Evolutionary conservation across 2,329 filamentous ascomycete species (phyloP), one percentile per base, ranked within the genome.

Genomic region (Diplodia corticola): DNA sequence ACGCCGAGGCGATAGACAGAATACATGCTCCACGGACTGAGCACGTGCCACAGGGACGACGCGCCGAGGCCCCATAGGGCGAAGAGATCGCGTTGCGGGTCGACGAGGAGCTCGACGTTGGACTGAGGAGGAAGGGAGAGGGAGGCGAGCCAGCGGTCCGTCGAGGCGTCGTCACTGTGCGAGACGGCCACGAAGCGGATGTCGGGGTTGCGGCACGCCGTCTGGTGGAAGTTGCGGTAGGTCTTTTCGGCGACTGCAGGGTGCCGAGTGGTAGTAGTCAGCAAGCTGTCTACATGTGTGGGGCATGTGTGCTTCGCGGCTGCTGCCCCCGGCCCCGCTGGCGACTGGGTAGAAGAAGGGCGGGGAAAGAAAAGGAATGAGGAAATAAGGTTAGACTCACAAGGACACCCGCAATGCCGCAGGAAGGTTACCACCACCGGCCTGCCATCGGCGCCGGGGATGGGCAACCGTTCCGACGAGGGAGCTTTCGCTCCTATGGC

Each of bases 351-450:
- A n/a, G n/a, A n/a, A 15, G 22, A 5, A 20, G 26, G 20, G 44
- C 10, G 30, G 17, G 30, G 24, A 4, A 10, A 13, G 26, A 28
- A 28, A 3, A 6, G 46, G 53, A 26, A 9, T n/a, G n/a, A n/a
- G 9, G 7, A 35, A 13, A 13, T 10, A 35, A 10, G 53, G 30
- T 22, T 20, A 22, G 10, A 76, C 83, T 73, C 83, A 90, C 89
- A 91, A 12, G 89, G 89, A 78, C 89, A 91, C 37, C 89, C 90
- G 74, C 89, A 92, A 74, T 92, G 89, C 37, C 90, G 82, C 5
- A 92, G 81, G 72, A 92, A 92, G 17, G 86, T 83, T 22, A 92
- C 77, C 1, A 92, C 74, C 0, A 84, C 85, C 0, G 87, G 86
- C 70, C 85, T 86, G 26, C 75, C 76, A 70, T 80, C 71, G 26